Base-by-base conservation (phyloP, 2,329 filamentous ascomycete species). In the Scedosporium apiospermum region DNA sequence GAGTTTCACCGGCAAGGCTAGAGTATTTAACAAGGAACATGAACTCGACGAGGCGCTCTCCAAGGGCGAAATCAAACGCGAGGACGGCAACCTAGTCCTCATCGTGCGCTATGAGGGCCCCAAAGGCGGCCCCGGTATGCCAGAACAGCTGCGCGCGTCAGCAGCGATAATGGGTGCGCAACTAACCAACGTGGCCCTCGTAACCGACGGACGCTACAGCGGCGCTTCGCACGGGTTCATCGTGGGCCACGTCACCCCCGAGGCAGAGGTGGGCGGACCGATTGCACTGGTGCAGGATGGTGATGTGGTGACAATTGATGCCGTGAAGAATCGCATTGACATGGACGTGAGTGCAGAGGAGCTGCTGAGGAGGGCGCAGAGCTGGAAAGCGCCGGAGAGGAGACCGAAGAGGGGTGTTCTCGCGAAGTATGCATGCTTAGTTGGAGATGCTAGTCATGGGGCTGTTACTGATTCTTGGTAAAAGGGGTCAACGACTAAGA, bases 81-180 rank as follows among this genome's bases (percentile, higher is more conserved):
- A 76, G 21, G 77, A 77, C 65, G 91, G 95, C 71, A 95, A 96
- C 71, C 82, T 96, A 12, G 93, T 97, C 23, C 79, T 97, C 30
- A 86, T 97, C 38, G 92, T 98, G 62, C 88, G 93, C 23, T 97
- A 97, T 72, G 93, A 98, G 73, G 93, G 93, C 0, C 93, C 93
- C 12, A 93, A 91, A 72, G 93, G 93, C 65, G 93, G 93, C 0
- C 93, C 93, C 0, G 93, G 93, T 51, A 98, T 98, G 93, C 93
- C 93, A 1, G 93, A 98, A 76, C 92, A 96, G 75, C 82, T 98
- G 51, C 91, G 90, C 72, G 90, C 93, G 9, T 89, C 85, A 63
- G 92, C 92, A 0, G 91, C 93, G n/a, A 90, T 98, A 67, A 96
- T 96, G 89, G 93, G 93, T 58, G 93, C 93, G 0, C 89, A 89